Percentiles rank a stretch among this genome's conserved stretches.
Conservation (phyloP, 2,329 filamentous ascomycete genomes). For the Escovopsis sp. region DNA sequence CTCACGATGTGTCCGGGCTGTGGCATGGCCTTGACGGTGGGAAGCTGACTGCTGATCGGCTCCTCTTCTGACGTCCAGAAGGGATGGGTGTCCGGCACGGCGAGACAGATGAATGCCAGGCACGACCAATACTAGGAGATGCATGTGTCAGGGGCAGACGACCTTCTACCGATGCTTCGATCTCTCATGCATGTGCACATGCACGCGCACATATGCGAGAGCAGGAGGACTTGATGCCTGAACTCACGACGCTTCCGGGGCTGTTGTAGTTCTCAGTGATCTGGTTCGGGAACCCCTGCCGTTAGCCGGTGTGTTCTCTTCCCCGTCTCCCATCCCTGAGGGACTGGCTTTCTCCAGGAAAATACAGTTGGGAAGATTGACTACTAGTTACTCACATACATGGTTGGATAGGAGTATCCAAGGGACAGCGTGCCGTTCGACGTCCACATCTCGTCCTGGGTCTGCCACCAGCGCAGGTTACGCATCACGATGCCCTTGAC, state of each 20-base stretch:
- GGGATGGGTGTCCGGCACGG: slow-evolving; percentile 51
- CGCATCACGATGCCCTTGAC: slow-evolving; percentile 62
- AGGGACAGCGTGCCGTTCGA: slow-evolving; percentile 59
- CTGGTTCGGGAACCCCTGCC: slow-evolving; percentile 16
- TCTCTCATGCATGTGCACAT: no score
- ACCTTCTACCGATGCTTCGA: not conserved
- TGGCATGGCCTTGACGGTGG: slow-evolving; percentile 41
- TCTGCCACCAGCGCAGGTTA: slow-evolving; percentile 68
- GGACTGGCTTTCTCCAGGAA: slow-evolving; percentile 6
- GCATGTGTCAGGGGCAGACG: not conserved
- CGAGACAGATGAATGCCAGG: slow-evolving; percentile 59
- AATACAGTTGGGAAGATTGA: no score
- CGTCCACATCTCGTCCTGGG: slow-evolving; percentile 59
- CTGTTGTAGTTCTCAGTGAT: slow-evolving; percentile 77
- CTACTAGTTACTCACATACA: slow-evolving; percentile 37
- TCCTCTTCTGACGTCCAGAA: slow-evolving; percentile 62
- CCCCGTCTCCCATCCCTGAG: not conserved
- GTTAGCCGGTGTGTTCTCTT: no score
- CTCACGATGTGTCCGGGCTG: slow-evolving; percentile 60
- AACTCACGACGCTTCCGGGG: slow-evolving; percentile 43
- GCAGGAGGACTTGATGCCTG: no score
- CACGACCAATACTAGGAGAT: slow-evolving; percentile 56
- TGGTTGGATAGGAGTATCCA: slow-evolving; percentile 66
- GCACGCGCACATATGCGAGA: not conserved
- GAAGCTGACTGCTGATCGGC: slow-evolving; percentile 37